phyloP scores from a whole-genome alignment of 768 basidiomycete species.

The Heimioporus sp. region DNA sequence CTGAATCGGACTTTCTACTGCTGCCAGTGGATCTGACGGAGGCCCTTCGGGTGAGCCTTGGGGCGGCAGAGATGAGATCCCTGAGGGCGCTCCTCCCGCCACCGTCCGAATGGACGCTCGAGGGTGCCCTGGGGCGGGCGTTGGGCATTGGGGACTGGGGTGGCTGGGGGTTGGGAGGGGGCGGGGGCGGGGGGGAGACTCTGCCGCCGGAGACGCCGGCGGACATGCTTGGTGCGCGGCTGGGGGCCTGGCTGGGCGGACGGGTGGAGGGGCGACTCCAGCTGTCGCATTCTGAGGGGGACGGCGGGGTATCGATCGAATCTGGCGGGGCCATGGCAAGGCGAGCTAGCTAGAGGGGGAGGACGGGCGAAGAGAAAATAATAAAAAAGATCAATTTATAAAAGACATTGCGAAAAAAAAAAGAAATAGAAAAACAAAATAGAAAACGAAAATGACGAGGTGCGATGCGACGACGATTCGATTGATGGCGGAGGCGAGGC shows the following conservation, averaged over 20 bases:
- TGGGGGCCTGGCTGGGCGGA: constrained; percentile 54
- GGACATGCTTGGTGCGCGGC: constrained; percentile 37
- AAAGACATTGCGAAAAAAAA: constrained; percentile 5
- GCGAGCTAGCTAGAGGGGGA: no score
- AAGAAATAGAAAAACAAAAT: neutral
- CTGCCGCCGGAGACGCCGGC: constrained; percentile 40
- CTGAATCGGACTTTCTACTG: constrained; percentile 69
- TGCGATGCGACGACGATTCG: constrained; percentile 12
- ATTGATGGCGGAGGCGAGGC: constrained; percentile 10
- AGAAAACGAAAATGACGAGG: neutral
- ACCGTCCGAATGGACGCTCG: constrained; percentile 53
- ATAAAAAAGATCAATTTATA: constrained; percentile 9
- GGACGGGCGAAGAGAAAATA: neutral
- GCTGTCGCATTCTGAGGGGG: constrained; percentile 55
- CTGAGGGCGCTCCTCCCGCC: constrained; percentile 83
- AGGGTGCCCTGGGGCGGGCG: constrained; percentile 37
- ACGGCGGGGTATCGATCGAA: constrained; percentile 45
- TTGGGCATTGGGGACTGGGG: constrained; percentile 18
- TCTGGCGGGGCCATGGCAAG: constrained; percentile 39
- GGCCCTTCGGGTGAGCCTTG: constrained; percentile 70
- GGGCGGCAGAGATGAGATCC: constrained; percentile 67
- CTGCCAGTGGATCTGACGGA: constrained; percentile 69
- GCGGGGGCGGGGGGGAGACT: constrained; percentile 29
- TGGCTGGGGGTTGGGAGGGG: constrained; percentile 20
- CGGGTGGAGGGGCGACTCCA: constrained; percentile 62